Evolutionary conservation across 2,329 filamentous ascomycete species (phyloP).

Genomic region (Sporothrix dimorphospora): DNA sequence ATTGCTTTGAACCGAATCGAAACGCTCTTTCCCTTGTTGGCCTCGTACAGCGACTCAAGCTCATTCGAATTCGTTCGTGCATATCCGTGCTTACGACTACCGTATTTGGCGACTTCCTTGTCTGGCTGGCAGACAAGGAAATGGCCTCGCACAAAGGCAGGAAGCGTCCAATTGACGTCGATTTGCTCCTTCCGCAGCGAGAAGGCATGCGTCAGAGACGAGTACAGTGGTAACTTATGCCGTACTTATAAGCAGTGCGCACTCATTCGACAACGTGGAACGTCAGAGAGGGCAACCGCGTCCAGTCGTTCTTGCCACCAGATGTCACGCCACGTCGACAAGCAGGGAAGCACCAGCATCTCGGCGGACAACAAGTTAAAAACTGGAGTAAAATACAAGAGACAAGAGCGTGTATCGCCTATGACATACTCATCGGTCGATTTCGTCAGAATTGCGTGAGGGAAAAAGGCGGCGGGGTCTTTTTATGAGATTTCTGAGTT

Average conservation of each 20-base stretch:
- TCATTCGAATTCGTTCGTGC: too few species aligned
- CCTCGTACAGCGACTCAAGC: too few species aligned
- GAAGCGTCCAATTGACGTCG: neutral
- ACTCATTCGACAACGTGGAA: neutral
- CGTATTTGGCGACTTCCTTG: slow-evolving; percentile 1
- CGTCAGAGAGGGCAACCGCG: neutral
- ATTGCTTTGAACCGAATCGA: neutral
- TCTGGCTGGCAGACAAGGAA: neutral
- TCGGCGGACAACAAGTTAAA: neutral
- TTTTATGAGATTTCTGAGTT: neutral
- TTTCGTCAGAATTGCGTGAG: neutral
- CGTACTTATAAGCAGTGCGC: neutral
- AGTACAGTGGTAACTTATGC: neutral
- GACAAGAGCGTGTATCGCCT: neutral
- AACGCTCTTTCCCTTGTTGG: neutral
- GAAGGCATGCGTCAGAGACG: neutral
- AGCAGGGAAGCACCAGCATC: neutral
- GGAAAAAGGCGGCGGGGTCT: neutral
- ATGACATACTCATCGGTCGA: neutral
- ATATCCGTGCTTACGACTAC: neutral
- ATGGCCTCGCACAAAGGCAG: neutral
- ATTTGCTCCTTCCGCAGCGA: neutral
- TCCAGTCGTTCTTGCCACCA: neutral
- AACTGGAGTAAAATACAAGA: neutral
- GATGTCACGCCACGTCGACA: neutral